Conservation (phyloP, 202 grass and related monocot species). For the Digitaria exilis region DNA sequence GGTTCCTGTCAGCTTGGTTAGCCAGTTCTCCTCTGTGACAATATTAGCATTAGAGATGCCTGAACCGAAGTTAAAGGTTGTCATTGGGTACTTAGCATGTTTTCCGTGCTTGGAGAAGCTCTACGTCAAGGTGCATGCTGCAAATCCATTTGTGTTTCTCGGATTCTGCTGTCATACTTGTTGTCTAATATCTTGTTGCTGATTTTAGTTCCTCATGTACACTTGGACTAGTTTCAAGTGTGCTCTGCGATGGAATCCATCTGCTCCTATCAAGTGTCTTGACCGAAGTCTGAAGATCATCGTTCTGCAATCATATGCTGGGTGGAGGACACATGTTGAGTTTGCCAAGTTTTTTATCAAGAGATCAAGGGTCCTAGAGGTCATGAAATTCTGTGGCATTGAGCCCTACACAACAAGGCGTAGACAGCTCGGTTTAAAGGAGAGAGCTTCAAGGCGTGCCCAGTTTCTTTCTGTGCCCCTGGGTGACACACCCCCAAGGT, state of each 20-base stretch:
- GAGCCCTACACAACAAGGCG: neutral
- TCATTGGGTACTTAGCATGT: neutral
- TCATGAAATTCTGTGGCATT: neutral
- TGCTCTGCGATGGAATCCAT: neutral
- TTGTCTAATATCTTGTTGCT: neutral
- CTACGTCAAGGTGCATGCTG: neutral
- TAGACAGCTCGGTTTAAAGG: neutral
- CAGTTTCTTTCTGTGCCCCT: neutral
- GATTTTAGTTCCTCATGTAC: neutral
- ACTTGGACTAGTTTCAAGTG: neutral
- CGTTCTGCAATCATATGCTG: neutral
- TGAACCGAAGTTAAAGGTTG: neutral
- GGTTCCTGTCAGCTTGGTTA: no score
- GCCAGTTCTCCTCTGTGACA: neutral
- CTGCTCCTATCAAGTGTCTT: neutral
- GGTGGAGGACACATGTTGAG: neutral
- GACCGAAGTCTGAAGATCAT: neutral
- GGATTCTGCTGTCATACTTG: neutral
- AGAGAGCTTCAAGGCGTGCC: neutral
- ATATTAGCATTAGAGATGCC: neutral
- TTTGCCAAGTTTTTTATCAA: conserved; percentile 9
- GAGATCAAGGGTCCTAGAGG: neutral
- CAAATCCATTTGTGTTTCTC: neutral
- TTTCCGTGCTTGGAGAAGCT: conserved; percentile 13
- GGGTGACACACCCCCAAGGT: neutral